Evolutionary conservation across 2,329 filamentous ascomycete genomes (phyloP), one percentile per base, ranked within the genome.

Genomic region (Stenocarpella maydis): DNA sequence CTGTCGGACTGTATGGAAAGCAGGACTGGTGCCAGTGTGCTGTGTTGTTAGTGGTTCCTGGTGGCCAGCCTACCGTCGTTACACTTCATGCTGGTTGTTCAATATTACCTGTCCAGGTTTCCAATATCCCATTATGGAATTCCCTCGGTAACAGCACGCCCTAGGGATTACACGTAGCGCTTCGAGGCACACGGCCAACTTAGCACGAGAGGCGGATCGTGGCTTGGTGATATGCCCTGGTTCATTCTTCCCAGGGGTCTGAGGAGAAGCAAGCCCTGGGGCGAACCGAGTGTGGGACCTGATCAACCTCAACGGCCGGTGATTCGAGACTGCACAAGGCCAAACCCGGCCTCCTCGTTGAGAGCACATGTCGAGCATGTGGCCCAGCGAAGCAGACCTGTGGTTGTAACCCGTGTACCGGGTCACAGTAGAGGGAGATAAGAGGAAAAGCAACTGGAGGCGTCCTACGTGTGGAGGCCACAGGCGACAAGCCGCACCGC

Each of bases 191-290:
- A 47, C 41, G 19, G 41, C 58, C 34, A 47, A 34, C 26, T 45
- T 34, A 34, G 58, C 12, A 34, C 12, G 28, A 47, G 58, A 45
- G 19, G 58, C 41, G 21, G 19, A 50, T 15, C 31, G 24, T 50
- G 34, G n/a, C 65, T 47, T 47, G 55, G 55, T 31, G 45, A 10
- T 47, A 47, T 21, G 39, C 55, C 39, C 19, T 12, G 55, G 5
- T n/a, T 17, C 26, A 19, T n/a, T 34, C 17, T 19, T 31, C 28
- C 21, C 41, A 61, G 58, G 58, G 41, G 41, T 47, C 58, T 61
- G 58, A 34, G 58, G n/a, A n/a, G n/a, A 61, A 61, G 58, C 58
- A 61, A 61, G 41, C 41, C 14, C 41, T 34, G 41, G 10, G 26
- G 10, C n/a, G 3, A 47, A 19, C 4, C 26, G 8, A 47, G 26